Percentiles rank a stretch among this genome's conserved stretches.
Evolutionary conservation across 2,329 filamentous ascomycete genomes (phyloP).

Genomic region (Aspergillus neotritici): DNA sequence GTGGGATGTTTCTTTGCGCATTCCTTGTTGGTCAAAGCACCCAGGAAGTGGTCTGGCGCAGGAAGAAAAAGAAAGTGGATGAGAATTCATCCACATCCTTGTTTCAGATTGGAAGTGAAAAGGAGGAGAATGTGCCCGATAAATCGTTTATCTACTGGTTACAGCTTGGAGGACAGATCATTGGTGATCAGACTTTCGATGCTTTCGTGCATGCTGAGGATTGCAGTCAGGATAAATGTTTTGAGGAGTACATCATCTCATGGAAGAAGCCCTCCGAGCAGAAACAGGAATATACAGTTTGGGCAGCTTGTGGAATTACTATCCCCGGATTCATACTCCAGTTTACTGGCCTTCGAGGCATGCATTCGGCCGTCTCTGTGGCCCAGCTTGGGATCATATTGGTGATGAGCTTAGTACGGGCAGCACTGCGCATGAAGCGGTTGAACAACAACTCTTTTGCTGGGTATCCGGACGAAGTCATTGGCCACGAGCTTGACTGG

Average conservation of each 20-base stretch:
- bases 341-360: constrained; percentile 18
- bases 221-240: not conserved
- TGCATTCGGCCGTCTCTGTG: constrained; percentile 15
- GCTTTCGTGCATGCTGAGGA: constrained; percentile 8
- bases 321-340: constrained; percentile 17
- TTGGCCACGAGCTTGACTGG: constrained; percentile 2
- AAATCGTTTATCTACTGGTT: constrained; percentile 11
- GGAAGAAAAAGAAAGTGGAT: not conserved
- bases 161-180: constrained; percentile 14
- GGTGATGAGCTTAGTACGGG: not conserved
- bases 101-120: not conserved
- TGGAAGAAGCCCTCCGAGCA: not conserved
- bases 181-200: constrained; percentile 20
- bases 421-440: not conserved
- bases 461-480: not conserved
- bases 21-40: constrained; percentile 15
- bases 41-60: constrained; percentile 1
- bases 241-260: not conserved
- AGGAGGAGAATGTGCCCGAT: not conserved
- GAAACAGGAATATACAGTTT: not conserved
- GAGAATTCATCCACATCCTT: too few relatives aligned
- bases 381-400: constrained; percentile 11
- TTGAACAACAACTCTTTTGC: not conserved
- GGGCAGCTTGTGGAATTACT: constrained; percentile 5
- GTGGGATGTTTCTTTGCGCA: constrained; percentile 10